Evolutionary conservation across 805 yeast species (phyloP), one percentile per base, ranked within the genome.

Genomic region (Ogataea philodendri): DNA sequence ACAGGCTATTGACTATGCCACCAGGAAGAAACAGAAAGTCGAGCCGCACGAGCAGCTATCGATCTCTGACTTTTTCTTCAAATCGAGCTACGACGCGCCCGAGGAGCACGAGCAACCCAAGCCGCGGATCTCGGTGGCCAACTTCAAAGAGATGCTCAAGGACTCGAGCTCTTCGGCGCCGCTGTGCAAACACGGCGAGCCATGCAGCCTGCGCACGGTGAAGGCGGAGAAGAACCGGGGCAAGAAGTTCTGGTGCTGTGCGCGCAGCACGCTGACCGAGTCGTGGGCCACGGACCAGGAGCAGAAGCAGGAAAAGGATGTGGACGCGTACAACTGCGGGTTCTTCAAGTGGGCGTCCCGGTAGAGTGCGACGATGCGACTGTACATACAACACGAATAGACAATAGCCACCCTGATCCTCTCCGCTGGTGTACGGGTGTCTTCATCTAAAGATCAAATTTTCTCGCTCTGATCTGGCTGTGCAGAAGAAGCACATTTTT

Each of bases 221-320:
- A 65, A 55, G 44, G 69, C 71, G 1, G 48, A 52, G 6, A 53
- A 59, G 16, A 71, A 70, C 39, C 67, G 61, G 23, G 81, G 81
- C 0, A 63, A 59, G 35, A 71, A 67, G 43, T 76, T 76, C 44
- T 76, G 81, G 81, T 63, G 72, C 15, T 76, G 82, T 49, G 42
- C 62, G 0, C 59, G 64, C 41, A 62, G 66, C 2, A 47, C 52
- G 1, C 42, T 35, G 23, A 39, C 41, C 10, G 54, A 44, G 5
- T 35, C 51, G 2, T 59, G 62, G 63, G 21, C 37, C 2, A 18
- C 22, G 2, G 40, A 29, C 3, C 9, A 6, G 9, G 25, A 9
- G 7, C 17, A 16, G 9, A 21, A 25, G 9, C 26, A 33, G 11
- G 34, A 15, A 13, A 32, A 20, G 22, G 31, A 20, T 44, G 39